Evolutionary conservation across 2,329 filamentous ascomycete species (phyloP).

Genomic region (Aureobasidium melanogenum): DNA sequence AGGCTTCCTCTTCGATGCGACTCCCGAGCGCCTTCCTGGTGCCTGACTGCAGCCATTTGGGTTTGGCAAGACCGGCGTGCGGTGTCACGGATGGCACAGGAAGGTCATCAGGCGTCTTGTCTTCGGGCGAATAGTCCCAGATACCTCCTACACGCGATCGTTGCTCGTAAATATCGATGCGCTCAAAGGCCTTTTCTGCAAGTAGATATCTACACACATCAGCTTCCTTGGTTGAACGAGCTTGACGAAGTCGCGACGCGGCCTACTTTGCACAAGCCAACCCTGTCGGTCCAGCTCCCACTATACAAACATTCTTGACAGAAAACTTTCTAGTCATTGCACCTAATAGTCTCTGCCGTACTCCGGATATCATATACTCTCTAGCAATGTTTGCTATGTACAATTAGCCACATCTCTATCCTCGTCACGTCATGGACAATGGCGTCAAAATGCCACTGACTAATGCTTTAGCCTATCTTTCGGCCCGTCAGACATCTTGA

Average conservation of each 20-base stretch:
- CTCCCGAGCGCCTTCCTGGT: slow-evolving; percentile 11
- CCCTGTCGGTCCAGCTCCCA: slow-evolving; percentile 76
- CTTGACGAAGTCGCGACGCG: neutral
- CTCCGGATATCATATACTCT: no score
- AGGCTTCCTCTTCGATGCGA: slow-evolving; percentile 33
- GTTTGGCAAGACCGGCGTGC: slow-evolving; percentile 52
- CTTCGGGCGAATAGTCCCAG: slow-evolving; percentile 64
- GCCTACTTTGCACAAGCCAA: slow-evolving; percentile 62
- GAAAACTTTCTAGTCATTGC: slow-evolving; percentile 20
- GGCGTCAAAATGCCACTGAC: slow-evolving; percentile 1
- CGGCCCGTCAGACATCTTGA: neutral
- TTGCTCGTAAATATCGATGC: slow-evolving; percentile 75
- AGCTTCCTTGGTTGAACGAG: neutral
- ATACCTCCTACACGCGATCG: slow-evolving; percentile 67
- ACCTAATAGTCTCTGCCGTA: neutral
- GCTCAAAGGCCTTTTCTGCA: slow-evolving; percentile 60
- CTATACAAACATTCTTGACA: slow-evolving; percentile 60
- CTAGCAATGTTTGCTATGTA: neutral
- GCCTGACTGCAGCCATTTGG: slow-evolving; percentile 39
- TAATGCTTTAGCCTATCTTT: slow-evolving; percentile 2
- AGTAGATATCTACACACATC: slow-evolving; percentile 50
- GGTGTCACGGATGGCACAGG: slow-evolving; percentile 60
- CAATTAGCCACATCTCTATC: neutral
- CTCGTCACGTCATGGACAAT: neutral
- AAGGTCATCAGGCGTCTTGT: slow-evolving; percentile 36